Base-by-base conservation (phyloP, 345 rosid species). In the Turritis glabra region DNA sequence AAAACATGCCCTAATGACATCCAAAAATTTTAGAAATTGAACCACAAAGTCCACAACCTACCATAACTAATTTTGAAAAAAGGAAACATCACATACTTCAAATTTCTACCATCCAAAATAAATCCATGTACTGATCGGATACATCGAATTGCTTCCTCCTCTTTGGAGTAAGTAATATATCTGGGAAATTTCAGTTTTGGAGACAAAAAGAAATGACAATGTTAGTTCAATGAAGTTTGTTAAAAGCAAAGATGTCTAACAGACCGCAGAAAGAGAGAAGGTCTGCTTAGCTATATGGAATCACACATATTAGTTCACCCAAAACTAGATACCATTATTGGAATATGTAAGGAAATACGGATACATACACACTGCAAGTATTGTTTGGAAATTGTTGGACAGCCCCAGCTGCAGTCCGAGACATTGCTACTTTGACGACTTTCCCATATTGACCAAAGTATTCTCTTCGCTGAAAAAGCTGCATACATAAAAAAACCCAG, bases 101-200 rank as follows among this genome's bases (percentile, higher is more conserved):
- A 82, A 35, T 78, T 64, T 84, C 91, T 85, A 81, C 93, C 92
- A 48, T 94, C 93, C 90, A 94, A 89, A 57, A 87, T 76, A 84
- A 85, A 94, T 40, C 89, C 90, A 85, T 94, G 97, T 77, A 94
- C 96, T 80, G 92, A 84, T 60, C 86, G 97, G 73, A 94, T 94
- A 82, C 97, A 94, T 15, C 97, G 92, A 84, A 94, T 69, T 40
- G 97, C 97, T 82, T 94, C 99, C 59, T 92, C 99, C 84, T 94
- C 97, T 82, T 79, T 90, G 25, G 88, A 74, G 67, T 87, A 94
- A 37, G 96, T 94, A 73, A 94, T 88, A 87, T 94, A 94, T 82
- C 97, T 94, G 76, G 40, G 53, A 47, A 65, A 50, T 30, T 12
- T 17, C 22, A 18, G 53, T 57, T 48, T 66, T 27, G 18, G 60